phyloP scores from a whole-genome alignment of 2,329 filamentous ascomycete species.

The Metarhizium guizhouense region DNA sequence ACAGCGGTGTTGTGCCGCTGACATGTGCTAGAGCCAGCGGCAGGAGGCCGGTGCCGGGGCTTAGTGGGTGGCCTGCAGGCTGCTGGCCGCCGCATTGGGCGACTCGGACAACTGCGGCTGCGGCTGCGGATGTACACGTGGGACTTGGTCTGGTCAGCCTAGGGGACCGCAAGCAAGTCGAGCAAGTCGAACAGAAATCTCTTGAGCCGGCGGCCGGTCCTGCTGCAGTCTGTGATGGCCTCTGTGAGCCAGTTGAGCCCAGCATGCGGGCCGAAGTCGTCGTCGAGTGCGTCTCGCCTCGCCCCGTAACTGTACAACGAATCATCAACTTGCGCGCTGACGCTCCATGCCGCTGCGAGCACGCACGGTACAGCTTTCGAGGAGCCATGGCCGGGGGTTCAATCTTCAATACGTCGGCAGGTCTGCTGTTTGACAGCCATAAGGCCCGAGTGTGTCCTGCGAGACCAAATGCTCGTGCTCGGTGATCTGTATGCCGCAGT shows the following conservation, averaged over 20 bases:
- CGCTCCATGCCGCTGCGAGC: slow-evolving; percentile 1
- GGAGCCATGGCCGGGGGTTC: slow-evolving; percentile 4
- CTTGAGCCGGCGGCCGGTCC: background rate
- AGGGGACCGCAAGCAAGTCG: too few species aligned
- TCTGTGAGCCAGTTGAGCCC: background rate
- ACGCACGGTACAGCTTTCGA: slow-evolving; percentile 2
- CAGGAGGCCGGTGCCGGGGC: slow-evolving; percentile 2
- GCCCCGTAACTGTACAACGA: background rate
- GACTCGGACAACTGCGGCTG: background rate
- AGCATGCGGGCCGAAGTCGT: background rate
- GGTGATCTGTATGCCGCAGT: background rate
- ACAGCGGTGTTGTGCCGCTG: background rate
- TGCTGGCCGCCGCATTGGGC: background rate
- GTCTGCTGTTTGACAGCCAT: background rate
- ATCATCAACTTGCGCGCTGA: background rate
- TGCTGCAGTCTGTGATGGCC: background rate
- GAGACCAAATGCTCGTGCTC: background rate
- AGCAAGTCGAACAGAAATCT: background rate
- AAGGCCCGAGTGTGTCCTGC: too few species aligned
- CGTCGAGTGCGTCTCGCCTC: background rate
- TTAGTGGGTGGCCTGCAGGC: background rate
- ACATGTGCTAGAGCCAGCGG: background rate
- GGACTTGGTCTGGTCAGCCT: background rate
- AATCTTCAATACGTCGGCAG: background rate
- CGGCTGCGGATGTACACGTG: background rate